Evolutionary conservation across 2,329 filamentous ascomycete genomes (phyloP).

Genomic region (Diaporthe citriasiana): DNA sequence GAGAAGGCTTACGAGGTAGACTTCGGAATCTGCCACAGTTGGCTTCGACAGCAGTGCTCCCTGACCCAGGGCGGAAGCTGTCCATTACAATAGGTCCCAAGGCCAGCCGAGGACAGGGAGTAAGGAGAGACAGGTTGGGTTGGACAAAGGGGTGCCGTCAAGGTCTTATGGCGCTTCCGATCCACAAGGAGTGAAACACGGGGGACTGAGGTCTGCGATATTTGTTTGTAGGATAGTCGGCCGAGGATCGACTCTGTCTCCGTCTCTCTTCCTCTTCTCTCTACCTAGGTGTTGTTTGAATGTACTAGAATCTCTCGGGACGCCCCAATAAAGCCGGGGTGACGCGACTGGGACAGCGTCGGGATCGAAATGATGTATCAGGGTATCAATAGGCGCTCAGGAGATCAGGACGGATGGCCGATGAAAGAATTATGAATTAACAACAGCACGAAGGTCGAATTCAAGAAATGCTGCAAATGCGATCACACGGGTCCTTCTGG

Average conservation of each 20-base stretch:
- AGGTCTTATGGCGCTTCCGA: conserved; percentile 5
- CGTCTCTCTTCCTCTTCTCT: not conserved
- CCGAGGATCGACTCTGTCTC: not conserved
- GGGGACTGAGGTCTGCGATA: conserved; percentile 30
- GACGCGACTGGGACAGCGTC: conserved; percentile 9
- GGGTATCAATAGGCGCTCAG: conserved; percentile 24
- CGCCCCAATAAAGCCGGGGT: not conserved
- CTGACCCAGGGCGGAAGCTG: conserved; percentile 35
- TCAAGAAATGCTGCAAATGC: conserved; percentile 22
- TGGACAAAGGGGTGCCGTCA: conserved; percentile 8
- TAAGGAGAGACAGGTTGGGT: conserved; percentile 7
- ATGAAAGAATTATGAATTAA: conserved; percentile 32
- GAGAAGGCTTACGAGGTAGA: conserved; percentile 49
- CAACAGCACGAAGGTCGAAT: conserved; percentile 23
- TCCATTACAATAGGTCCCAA: conserved; percentile 39
- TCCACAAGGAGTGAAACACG: conserved; percentile 39
- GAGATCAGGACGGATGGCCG: not conserved
- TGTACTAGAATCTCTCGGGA: not conserved
- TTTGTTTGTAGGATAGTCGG: conserved; percentile 17
- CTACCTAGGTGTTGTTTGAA: conserved; percentile 16
- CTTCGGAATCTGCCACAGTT: conserved; percentile 48
- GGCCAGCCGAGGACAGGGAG: conserved; percentile 2
- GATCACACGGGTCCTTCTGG: conserved; percentile 10
- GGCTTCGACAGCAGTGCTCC: conserved; percentile 40
- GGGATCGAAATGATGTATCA: conserved; percentile 11